phyloP scores from a whole-genome alignment of 768 basidiomycete genomes.

The Clitopilus hobsonii region DNA sequence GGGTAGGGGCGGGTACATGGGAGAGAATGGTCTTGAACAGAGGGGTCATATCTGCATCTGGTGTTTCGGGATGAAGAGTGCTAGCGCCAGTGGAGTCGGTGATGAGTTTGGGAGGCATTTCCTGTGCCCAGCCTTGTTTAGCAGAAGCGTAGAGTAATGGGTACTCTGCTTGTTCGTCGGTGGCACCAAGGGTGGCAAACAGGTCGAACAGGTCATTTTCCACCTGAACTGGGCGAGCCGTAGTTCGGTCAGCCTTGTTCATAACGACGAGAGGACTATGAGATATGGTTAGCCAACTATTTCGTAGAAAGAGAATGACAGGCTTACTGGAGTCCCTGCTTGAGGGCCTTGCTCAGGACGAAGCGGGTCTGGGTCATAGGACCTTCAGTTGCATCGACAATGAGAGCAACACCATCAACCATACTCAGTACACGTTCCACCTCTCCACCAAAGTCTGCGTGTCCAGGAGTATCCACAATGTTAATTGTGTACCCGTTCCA shows the following conservation, averaged over 20 bases:
- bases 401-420: constrained; percentile 57
- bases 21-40: constrained; percentile 43
- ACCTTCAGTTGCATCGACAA: constrained; percentile 57
- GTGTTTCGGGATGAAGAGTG: neutral
- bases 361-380: constrained; percentile 59
- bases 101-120: constrained; percentile 14
- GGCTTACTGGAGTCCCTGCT: constrained; percentile 34
- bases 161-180: constrained; percentile 48
- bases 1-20: constrained; percentile 35
- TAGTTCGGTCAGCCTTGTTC: constrained; percentile 45
- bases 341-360: constrained; percentile 43
- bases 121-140: constrained; percentile 45
- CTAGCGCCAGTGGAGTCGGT: constrained; percentile 7
- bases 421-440: constrained; percentile 58
- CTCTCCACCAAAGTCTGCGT: constrained; percentile 61
- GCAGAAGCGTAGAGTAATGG: constrained; percentile 47
- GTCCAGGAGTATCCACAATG: constrained; percentile 59
- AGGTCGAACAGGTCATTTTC: constrained; percentile 48
- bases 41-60: constrained; percentile 30
- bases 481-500: constrained; percentile 49
- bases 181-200: constrained; percentile 45
- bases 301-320: neutral
- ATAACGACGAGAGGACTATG: constrained; percentile 42
- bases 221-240: constrained; percentile 38
- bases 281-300: neutral